phyloP scores from a whole-genome alignment of 805 yeast genomes.

The Saccharomyces cerevisiae region DNA sequence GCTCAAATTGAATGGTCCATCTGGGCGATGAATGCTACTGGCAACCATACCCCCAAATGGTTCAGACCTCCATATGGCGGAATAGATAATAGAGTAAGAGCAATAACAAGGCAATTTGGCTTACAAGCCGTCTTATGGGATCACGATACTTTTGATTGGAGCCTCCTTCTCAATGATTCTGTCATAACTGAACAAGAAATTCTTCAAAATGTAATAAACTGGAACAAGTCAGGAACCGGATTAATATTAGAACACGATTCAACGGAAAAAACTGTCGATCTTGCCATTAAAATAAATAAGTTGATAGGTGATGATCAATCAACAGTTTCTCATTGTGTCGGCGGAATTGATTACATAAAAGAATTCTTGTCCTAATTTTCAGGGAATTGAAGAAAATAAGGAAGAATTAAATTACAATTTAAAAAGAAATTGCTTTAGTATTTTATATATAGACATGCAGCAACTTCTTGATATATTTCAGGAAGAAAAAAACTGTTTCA shows the following conservation, averaged over 20 bases:
- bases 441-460: background rate
- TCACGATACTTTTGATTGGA: conserved; percentile 83
- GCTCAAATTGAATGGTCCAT: conserved; percentile 89
- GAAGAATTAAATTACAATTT: background rate
- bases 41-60: conserved; percentile 75
- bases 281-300: conserved; percentile 49
- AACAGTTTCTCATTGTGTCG: conserved; percentile 72
- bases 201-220: conserved; percentile 42
- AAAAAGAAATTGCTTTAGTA: background rate
- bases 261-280: conserved; percentile 50
- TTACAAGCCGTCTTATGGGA: conserved; percentile 84
- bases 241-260: conserved; percentile 81
- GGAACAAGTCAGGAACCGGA: conserved; percentile 45
- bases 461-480: background rate
- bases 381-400: background rate
- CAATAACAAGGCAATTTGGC: conserved; percentile 70
- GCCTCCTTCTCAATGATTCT: conserved; percentile 41
- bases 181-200: conserved; percentile 43
- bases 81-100: conserved; percentile 70
- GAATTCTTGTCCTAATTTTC: conserved; percentile 2
- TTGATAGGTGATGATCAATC: conserved; percentile 50
- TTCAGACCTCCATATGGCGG: conserved; percentile 95
- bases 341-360: conserved; percentile 52
- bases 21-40: conserved; percentile 95
- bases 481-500: background rate